Conservation (phyloP, 2,329 filamentous ascomycete genomes). For the Exophiala calicioides region DNA sequence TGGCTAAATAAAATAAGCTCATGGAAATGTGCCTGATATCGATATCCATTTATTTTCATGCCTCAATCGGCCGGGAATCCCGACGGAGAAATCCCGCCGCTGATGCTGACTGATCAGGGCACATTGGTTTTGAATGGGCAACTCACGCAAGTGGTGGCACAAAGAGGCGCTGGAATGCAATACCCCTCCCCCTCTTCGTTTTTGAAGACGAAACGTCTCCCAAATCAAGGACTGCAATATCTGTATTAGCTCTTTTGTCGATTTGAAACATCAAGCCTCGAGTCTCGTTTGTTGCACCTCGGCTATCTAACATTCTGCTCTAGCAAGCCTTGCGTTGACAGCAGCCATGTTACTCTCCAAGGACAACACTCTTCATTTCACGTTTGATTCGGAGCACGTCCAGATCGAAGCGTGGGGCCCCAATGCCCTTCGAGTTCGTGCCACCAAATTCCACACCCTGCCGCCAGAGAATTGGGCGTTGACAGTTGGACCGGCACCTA, state of each 20-base stretch:
- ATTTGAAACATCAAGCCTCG: conserved; percentile 3
- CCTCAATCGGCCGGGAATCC: conserved; percentile 17
- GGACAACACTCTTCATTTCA: conserved; percentile 38
- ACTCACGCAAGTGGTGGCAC: not conserved
- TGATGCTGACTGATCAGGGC: conserved; percentile 6
- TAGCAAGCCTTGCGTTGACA: not conserved
- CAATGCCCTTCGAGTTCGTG: conserved; percentile 42
- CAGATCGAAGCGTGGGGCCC: conserved; percentile 44
- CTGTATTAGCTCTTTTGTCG: too few relatives aligned
- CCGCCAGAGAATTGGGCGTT: conserved; percentile 42
- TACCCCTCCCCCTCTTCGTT: conserved; percentile 1
- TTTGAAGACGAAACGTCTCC: not conserved
- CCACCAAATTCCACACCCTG: conserved; percentile 40
- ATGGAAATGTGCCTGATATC: conserved; percentile 25
- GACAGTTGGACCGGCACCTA: conserved; percentile 8
- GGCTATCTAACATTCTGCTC: not conserved
- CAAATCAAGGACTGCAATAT: too few relatives aligned
- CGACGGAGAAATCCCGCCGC: conserved; percentile 5
- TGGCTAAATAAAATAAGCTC: not conserved
- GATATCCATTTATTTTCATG: conserved; percentile 10
- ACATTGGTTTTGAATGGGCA: not conserved
- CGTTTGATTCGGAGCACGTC: conserved; percentile 42
- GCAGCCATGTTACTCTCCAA: conserved; percentile 33
- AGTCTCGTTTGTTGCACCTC: not conserved
- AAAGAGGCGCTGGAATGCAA: not conserved